A percentile compares a stretch with the other conserved stretches of the same genome.
Evolutionary conservation across 1,284 basidiomycete genomes (phyloP).

Genomic region (Cryptococcus maquisensis): DNA sequence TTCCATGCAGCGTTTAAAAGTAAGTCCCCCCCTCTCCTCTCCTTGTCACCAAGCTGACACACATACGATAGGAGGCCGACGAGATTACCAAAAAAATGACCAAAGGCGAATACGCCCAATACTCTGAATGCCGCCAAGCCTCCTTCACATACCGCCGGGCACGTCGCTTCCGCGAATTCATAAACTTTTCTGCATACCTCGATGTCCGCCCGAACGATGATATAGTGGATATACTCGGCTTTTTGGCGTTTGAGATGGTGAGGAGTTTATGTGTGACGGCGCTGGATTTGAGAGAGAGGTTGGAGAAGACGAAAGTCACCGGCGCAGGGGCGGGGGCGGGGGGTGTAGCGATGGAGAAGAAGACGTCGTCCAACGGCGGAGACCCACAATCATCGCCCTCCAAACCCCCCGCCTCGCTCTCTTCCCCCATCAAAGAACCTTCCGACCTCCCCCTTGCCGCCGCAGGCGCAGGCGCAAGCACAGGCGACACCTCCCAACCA

Average conservation of each 20-base stretch:
- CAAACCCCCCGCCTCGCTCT: constrained; percentile 11
- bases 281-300: constrained; percentile 58
- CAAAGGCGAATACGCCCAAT: constrained; percentile 93
- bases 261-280: constrained; percentile 83
- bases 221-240: constrained; percentile 93
- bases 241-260: constrained; percentile 95
- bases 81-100: constrained; percentile 95
- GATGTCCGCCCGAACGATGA: constrained; percentile 92
- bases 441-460: not conserved
- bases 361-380: no score
- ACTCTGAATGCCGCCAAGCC: constrained; percentile 94
- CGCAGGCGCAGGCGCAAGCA: no score
- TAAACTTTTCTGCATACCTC: constrained; percentile 82
- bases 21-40: constrained; percentile 35
- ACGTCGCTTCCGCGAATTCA: constrained; percentile 92
- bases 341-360: not conserved
- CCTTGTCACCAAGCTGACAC: not conserved
- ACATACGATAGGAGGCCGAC: constrained; percentile 71
- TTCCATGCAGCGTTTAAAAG: constrained; percentile 78
- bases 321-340: not conserved
- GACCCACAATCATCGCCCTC: not conserved
- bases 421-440: constrained; percentile 34
- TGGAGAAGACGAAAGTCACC: constrained; percentile 20
- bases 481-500: constrained; percentile 2
- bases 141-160: constrained; percentile 91